Evolutionary conservation across 176 grass and related monocot species (phyloP), one percentile per base, ranked within the genome.

Genomic region (Themeda triandra): DNA sequence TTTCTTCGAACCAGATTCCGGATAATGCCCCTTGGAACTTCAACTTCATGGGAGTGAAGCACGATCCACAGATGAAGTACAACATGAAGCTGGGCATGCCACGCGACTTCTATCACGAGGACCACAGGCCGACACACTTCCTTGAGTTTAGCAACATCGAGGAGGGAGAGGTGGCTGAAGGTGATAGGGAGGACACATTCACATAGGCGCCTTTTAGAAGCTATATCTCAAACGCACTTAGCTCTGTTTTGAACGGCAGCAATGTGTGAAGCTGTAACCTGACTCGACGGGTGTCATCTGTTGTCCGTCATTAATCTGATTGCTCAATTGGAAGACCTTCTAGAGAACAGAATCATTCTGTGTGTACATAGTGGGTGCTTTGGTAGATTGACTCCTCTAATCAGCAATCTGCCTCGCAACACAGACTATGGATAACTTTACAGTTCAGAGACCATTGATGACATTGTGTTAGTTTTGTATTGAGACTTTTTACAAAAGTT

Each of bases 11-110:
- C 66, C 87, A 99, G 96, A 84, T 94, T 60, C 96, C 96, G 2
- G 96, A 96, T 59, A 99, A 94, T 37, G 88, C 65, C 32, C 93
- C 96, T 1, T 99, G 96, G 96, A 99, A 99, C 80, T 99, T 86
- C 87, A 99, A 99, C 71, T 99, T 96, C 88, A 99, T 99, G 96
- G 96, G 96, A 83, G 96, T 99, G 1, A 96, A 99, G 86, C 96
- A 96, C 3, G 94, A 94, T 15, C 89, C 89, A 1, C 89, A 53
- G 80, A 99, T 96, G 93, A 93, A 88, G 82, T 96, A 99, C 32
- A 90, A 75, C 14, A 85, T 92, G 75, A 96, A 99, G 91, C 86
- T 99, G 14, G 93, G 96, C 62, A 92, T 79, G 13, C 93, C 96
- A 9, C 77, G 91, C 1, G 93, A 99, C 75, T 99, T 92, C 88